Evolutionary conservation across 2,329 filamentous ascomycete genomes (phyloP).

Genomic region (Rasamsonia emersonii): DNA sequence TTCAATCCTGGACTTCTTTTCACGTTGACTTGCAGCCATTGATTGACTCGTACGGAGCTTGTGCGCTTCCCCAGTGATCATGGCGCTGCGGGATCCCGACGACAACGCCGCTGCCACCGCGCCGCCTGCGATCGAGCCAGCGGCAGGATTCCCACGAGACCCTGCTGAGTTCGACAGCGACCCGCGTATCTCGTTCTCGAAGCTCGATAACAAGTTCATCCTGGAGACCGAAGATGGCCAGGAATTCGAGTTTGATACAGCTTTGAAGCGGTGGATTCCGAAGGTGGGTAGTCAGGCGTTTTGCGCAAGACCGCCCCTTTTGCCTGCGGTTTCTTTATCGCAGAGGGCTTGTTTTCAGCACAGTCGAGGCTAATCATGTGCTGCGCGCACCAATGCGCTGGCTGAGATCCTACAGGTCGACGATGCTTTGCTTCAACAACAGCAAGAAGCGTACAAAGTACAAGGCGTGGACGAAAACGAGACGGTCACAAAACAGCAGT

Average conservation of each 20-base stretch:
- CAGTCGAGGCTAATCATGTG: constrained; percentile 25
- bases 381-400: constrained; percentile 11
- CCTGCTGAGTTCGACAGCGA: constrained; percentile 65
- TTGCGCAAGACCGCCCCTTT: constrained; percentile 9
- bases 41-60: no score
- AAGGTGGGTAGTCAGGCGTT: constrained; percentile 38
- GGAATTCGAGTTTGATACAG: constrained; percentile 74
- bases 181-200: constrained; percentile 79
- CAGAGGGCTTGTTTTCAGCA: constrained; percentile 10
- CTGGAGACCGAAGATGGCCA: constrained; percentile 75
- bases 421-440: constrained; percentile 51
- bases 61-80: background rate
- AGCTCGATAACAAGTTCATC: constrained; percentile 69
- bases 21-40: no score
- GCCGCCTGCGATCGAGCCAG: constrained; percentile 1
- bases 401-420: constrained; percentile 42
- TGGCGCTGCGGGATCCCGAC: constrained; percentile 5
- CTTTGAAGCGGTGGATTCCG: constrained; percentile 66
- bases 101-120: background rate
- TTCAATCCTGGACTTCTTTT: background rate
- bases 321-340: constrained; percentile 6
- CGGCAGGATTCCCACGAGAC: constrained; percentile 42
- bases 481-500: constrained; percentile 32
- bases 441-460: constrained; percentile 53
- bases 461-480: constrained; percentile 51